Evolutionary conservation across 305 asterid species (phyloP).

Genomic region (Petunia hybrid): DNA sequence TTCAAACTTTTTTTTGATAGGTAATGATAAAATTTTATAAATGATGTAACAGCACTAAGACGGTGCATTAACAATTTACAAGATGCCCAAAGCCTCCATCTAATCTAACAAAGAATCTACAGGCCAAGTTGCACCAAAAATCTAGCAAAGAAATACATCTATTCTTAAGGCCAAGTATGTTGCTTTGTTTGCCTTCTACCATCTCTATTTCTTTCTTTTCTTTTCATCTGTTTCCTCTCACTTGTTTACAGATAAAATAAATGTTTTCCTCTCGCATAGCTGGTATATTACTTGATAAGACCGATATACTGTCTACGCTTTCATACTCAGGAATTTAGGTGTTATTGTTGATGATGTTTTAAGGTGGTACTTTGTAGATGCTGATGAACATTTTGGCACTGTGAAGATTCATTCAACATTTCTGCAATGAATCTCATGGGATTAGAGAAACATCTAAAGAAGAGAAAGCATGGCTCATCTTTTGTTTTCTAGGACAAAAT

Average conservation of each 20-base stretch:
- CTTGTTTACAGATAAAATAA: not conserved
- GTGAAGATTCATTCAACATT: conserved; percentile 1
- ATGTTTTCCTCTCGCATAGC: not conserved
- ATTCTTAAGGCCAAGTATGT: not conserved
- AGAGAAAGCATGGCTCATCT: not conserved
- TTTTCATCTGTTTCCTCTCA: not conserved
- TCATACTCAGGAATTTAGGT: not conserved
- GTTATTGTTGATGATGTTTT: conserved; percentile 3
- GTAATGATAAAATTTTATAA: too few species aligned
- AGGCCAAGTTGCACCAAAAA: not conserved
- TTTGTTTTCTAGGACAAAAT: not conserved
- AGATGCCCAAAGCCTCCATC: not conserved
- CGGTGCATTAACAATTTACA: not conserved
- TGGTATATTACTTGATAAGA: not conserved
- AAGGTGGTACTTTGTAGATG: not conserved
- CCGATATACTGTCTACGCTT: not conserved
- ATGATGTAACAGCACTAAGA: not conserved
- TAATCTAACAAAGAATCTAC: not conserved
- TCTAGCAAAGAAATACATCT: not conserved
- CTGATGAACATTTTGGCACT: conserved; percentile 13
- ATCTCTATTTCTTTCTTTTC: not conserved
- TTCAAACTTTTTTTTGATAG: not conserved
- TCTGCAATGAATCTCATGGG: not conserved
- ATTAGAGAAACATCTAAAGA: conserved; percentile 11
- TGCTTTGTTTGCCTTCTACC: not conserved